Conservation (phyloP, 441 rosid species). For the Gossypium trilobum region DNA sequence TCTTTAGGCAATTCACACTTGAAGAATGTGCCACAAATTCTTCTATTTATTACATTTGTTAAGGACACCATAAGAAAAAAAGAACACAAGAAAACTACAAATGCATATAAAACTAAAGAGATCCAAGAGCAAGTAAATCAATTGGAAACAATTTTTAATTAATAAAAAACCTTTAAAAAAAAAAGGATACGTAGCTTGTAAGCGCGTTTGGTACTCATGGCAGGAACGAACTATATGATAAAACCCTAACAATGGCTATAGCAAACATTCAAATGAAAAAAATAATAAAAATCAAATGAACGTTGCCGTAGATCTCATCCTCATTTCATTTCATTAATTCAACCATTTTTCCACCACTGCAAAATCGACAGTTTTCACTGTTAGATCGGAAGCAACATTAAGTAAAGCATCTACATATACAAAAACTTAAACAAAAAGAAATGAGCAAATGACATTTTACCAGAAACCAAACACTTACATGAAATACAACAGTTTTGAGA, state of each 20-base stretch:
- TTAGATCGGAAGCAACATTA: conserved; percentile 23
- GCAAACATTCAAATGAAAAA: conserved; percentile 24
- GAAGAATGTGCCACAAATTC: conserved; percentile 99
- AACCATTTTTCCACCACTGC: neutral
- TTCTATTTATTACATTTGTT: conserved; percentile 48
- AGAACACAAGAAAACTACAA: conserved; percentile 10
- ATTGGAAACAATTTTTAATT: neutral
- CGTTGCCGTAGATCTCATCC: neutral
- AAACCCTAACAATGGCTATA: conserved; percentile 27
- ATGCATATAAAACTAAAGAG: conserved; percentile 1
- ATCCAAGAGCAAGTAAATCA: conserved; percentile 20
- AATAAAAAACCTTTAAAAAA: conserved; percentile 15
- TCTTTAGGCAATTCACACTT: conserved; percentile 82
- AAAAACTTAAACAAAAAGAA: conserved; percentile 16
- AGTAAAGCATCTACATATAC: conserved; percentile 11
- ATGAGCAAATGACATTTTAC: conserved; percentile 15
- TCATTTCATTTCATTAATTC: neutral
- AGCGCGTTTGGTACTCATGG: conserved; percentile 96
- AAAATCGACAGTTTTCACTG: conserved; percentile 17
- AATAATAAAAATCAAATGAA: neutral
- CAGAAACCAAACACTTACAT: neutral
- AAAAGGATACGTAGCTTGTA: conserved; percentile 98
- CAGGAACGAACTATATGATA: conserved; percentile 21
- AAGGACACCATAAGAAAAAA: conserved; percentile 32
- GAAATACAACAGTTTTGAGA: neutral